These are phyloP conservation scores for Sphaerosporella brunnea DNA, from an alignment of 495 filamentous ascomycete species.

Conservation along the genomic window DNA sequence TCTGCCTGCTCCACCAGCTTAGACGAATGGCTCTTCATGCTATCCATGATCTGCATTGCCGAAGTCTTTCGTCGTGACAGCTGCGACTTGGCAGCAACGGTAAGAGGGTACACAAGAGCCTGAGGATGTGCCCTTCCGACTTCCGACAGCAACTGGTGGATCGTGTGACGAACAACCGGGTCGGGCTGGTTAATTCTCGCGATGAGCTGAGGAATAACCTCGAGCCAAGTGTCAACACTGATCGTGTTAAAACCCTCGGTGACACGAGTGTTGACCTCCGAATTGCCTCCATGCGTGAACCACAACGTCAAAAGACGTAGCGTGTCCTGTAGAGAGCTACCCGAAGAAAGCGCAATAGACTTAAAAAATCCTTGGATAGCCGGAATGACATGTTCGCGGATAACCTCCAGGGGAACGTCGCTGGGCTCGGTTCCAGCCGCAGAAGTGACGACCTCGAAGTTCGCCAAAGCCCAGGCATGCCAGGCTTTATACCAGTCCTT, in stretches of 20 bases:
- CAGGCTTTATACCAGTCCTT: slow-evolving; percentile 94
- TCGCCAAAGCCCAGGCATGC: slow-evolving; percentile 98
- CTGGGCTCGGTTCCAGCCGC: slow-evolving; percentile 19
- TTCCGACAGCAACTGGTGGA: slow-evolving; percentile 78
- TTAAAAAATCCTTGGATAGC: slow-evolving; percentile 89
- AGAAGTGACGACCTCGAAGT: slow-evolving; percentile 84
- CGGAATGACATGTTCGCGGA: slow-evolving; percentile 79
- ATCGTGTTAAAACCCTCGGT: slow-evolving; percentile 79
- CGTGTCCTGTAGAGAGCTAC: slow-evolving; percentile 88
- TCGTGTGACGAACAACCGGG: slow-evolving; percentile 60
- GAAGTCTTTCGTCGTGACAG: slow-evolving; percentile 65
- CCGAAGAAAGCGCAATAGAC: slow-evolving; percentile 77
- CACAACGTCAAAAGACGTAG: slow-evolving; percentile 81
- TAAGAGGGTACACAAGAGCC: slow-evolving; percentile 97
- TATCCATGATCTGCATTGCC: slow-evolving; percentile 86
- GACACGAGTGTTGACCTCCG: slow-evolving; percentile 71
- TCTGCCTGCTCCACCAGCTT: slow-evolving; percentile 89
- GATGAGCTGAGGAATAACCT: slow-evolving; percentile 93
- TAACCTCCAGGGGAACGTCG: slow-evolving; percentile 39
- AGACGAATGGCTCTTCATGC: slow-evolving; percentile 88
- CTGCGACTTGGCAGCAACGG: slow-evolving; percentile 89
- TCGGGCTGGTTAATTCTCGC: slow-evolving; percentile 94
- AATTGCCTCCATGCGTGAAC: slow-evolving; percentile 80
- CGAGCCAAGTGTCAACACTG: slow-evolving; percentile 92
- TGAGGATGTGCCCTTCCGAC: slow-evolving; percentile 89